Base-by-base conservation (phyloP, 2,329 filamentous ascomycete species). In the Trichoderma lentiforme region DNA sequence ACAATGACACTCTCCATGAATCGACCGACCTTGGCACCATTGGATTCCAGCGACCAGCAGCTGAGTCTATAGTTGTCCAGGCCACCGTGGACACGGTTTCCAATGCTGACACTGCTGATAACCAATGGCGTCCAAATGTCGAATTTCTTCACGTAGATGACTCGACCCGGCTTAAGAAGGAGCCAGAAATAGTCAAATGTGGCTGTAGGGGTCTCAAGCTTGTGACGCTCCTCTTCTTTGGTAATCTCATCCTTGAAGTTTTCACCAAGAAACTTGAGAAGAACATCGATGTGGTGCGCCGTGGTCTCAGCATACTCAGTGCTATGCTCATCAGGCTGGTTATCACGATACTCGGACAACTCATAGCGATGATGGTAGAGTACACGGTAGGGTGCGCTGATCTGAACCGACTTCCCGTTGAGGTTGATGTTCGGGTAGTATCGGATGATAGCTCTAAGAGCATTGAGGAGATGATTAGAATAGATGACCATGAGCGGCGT, bases 161-260 rank as follows among this genome's bases (percentile, higher is more conserved):
- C 78, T 70, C 82, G 78, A 0, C 84, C 84, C 0, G 85, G 85
- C 76, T 82, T 84, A 36, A 85, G 79, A 6, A 86, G 78, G 53
- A 86, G 77, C 84, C 85, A 86, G 71, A 85, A 82, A 73, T 81
- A 80, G 4, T 84, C 81, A 60, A 82, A 86, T 2, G 84, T 86
- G 14, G 83, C 83, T 47, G 79, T 81, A 0, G 84, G 84, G 0
- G 76, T 77, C 30, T 75, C 74, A 58, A 80, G 80, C 14, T 75
- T 73, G 76, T 86, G 82, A 4, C 82, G 81, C 6, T 77, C 78
- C 72, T 83, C 77, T 73, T 87, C 85, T n/a, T 80, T 79, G 12
- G 76, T 77, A 47, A 85, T 78, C 60, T 79, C 73, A 4, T 80
- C 76, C 4, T 82, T 81, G 18, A 81, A 77, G 2, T 79, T 80